These are phyloP conservation scores for Xylaria sp. DNA, from an alignment of 2,329 filamentous ascomycete genomes.

Conservation along the genomic window DNA sequence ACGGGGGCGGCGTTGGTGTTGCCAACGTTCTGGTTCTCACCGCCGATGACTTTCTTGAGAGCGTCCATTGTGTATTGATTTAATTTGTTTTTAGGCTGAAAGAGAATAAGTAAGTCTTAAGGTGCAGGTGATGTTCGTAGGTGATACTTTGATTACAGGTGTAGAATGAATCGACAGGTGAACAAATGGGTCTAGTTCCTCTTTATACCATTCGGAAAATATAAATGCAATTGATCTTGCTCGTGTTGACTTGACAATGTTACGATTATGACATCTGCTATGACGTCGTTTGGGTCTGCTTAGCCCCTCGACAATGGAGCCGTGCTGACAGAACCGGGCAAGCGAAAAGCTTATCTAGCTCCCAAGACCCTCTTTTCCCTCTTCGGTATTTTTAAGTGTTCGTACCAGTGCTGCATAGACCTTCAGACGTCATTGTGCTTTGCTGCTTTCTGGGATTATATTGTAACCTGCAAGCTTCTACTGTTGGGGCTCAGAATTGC, in stretches of 20 bases:
- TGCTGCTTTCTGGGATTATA: not conserved
- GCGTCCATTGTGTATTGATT: constrained; percentile 41
- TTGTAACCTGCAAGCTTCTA: too few relatives aligned
- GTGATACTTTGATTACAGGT: not conserved
- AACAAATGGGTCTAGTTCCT: not conserved
- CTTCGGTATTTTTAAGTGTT: not conserved
- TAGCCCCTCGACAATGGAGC: not conserved
- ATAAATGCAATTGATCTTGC: not conserved
- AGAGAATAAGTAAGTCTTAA: not conserved
- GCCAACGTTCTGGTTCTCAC: constrained; percentile 31
- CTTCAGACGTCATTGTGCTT: constrained; percentile 6
- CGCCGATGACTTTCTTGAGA: constrained; percentile 46
- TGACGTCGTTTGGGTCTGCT: constrained; percentile 1
- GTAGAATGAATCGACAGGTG: not conserved
- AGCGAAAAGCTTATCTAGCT: constrained; percentile 1
- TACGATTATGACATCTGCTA: constrained; percentile 10
- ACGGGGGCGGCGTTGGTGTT: constrained; percentile 21
- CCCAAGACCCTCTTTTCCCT: not conserved
- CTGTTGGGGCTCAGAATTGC: not conserved
- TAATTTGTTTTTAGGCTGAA: not conserved
- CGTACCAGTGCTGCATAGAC: not conserved
- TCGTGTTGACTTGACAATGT: not conserved
- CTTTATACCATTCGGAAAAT: not conserved
- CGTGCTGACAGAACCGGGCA: constrained; percentile 2
- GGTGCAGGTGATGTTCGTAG: not conserved